These are phyloP conservation scores for Pythium pyrilobum DNA, from an alignment of 352 stramenopile genomes.

Conservation along the genomic window DNA sequence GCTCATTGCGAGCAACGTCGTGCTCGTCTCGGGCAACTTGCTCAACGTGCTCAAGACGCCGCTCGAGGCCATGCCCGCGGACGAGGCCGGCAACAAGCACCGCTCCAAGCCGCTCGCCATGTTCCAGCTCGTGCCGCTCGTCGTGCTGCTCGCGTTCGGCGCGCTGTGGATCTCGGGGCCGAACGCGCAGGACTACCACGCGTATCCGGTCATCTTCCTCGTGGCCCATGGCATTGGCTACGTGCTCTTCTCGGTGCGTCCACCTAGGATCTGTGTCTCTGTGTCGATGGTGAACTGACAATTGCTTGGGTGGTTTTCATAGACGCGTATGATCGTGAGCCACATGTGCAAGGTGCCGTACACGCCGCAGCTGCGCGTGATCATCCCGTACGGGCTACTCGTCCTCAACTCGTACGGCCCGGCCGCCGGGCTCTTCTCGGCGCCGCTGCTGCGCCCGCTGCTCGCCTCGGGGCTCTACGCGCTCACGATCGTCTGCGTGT, in stretches of 20 bases:
- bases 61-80: slow-evolving; percentile 42
- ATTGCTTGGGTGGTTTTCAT: neutral
- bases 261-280: neutral
- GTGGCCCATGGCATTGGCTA: slow-evolving; percentile 77
- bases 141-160: slow-evolving; percentile 47
- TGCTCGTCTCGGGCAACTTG: slow-evolving; percentile 73
- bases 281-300: neutral
- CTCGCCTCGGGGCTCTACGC: slow-evolving; percentile 64
- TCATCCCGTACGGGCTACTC: slow-evolving; percentile 71
- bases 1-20: slow-evolving; percentile 69
- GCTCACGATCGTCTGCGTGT: slow-evolving; percentile 67
- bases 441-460: slow-evolving; percentile 56
- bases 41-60: slow-evolving; percentile 58
- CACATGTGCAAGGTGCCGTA: slow-evolving; percentile 90
- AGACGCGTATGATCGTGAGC: slow-evolving; percentile 87
- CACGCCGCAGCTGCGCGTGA: slow-evolving; percentile 71
- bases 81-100: slow-evolving; percentile 82
- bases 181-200: slow-evolving; percentile 52
- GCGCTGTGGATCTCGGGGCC: slow-evolving; percentile 71
- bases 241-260: slow-evolving; percentile 78
- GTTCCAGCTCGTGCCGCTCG: slow-evolving; percentile 68
- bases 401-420: slow-evolving; percentile 73
- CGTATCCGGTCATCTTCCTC: slow-evolving; percentile 74
- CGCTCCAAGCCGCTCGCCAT: slow-evolving; percentile 76
- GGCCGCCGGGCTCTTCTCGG: slow-evolving; percentile 34